Evolutionary conservation across 2,329 filamentous ascomycete species (phyloP), one percentile per base, ranked within the genome.

Genomic region (Teratosphaeria pseudoeucalypti): DNA sequence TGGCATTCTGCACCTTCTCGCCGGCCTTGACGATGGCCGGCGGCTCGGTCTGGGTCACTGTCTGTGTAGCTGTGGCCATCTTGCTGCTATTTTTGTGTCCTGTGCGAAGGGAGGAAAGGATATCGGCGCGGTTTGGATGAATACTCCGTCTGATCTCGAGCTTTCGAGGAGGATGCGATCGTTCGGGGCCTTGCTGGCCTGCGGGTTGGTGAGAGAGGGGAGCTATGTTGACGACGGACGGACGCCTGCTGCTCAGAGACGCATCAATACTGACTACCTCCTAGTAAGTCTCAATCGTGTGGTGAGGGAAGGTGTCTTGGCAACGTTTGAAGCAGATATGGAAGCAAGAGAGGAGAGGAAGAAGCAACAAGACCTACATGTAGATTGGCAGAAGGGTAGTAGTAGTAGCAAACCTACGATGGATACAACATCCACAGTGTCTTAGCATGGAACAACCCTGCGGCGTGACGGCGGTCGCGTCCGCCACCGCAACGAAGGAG

Each of bases 1-100:
- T 71, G 10, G 62, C 64, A 34, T 61, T 60, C 54, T 71, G 62
- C 6, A 69, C 62, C 54, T 67, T 68, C 27, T 67, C 64, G 23
- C 55, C 47, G 29, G 49, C 43, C 16, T 53, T 32, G 56, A 26
- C 53, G 27, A 37, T 54, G 53, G 53, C 27, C 1, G 53, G 27
- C 7, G 32, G 23, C 27, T 34, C 34, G 55, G 16, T 39, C 23
- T 27, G 43, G 11, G 32, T 39, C 10, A 23, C 6, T 7, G 34
- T 39, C 55, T n/a, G 12, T 29, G 29, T 56, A 9, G 32, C 23
- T 14, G 34, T 56, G 6, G 29, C 55, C 55, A 43, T 64, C 61
- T 52, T 65, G 64, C 16, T 58, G 57, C 56, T 49, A n/a, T n/a
- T n/a, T 19, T 49, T 12, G 19, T n/a, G 6, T 23, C 52, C 10